A percentile compares a stretch with the other conserved stretches of the same genome.
Evolutionary conservation across 495 filamentous ascomycete species (phyloP).

Genomic region (Polyplosphaeria fusca): DNA sequence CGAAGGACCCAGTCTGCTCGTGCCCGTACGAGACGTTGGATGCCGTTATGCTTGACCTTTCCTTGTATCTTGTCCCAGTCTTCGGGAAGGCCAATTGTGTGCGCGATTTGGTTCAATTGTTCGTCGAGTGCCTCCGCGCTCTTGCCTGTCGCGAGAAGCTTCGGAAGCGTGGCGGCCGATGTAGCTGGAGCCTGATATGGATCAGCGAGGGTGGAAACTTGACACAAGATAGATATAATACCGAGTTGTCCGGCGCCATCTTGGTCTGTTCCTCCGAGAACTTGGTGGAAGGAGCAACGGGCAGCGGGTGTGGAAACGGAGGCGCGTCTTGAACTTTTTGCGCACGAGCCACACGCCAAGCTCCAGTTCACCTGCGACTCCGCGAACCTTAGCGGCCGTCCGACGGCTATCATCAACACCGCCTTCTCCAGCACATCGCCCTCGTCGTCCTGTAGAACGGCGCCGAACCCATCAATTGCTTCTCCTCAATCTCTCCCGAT

Average conservation of each 20-base stretch:
- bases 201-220: not conserved
- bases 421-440: not conserved
- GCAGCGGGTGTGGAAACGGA: not conserved
- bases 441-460: not conserved
- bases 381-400: conserved; percentile 10
- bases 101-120: conserved; percentile 29
- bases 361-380: conserved; percentile 11
- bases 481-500: conserved; percentile 42
- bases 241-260: conserved; percentile 8
- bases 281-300: not conserved
- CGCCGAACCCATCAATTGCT: conserved; percentile 15
- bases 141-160: conserved; percentile 30
- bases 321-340: conserved; percentile 11
- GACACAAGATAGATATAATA: not conserved
- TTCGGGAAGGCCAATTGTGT: conserved; percentile 33
- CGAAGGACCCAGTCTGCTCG: conserved; percentile 65
- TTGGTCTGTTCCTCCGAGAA: not conserved
- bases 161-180: conserved; percentile 18
- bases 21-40: conserved; percentile 36
- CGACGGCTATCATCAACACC: conserved; percentile 19
- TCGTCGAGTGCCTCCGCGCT: conserved; percentile 23
- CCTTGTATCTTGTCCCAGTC: conserved; percentile 30
- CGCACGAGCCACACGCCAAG: conserved; percentile 16
- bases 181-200: not conserved
- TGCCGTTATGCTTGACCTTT: conserved; percentile 14